A percentile compares a stretch with the other conserved stretches of the same genome.
Evolutionary conservation across 2,329 filamentous ascomycete species (phyloP).

Genomic region (Macroventuria anomochaeta): DNA sequence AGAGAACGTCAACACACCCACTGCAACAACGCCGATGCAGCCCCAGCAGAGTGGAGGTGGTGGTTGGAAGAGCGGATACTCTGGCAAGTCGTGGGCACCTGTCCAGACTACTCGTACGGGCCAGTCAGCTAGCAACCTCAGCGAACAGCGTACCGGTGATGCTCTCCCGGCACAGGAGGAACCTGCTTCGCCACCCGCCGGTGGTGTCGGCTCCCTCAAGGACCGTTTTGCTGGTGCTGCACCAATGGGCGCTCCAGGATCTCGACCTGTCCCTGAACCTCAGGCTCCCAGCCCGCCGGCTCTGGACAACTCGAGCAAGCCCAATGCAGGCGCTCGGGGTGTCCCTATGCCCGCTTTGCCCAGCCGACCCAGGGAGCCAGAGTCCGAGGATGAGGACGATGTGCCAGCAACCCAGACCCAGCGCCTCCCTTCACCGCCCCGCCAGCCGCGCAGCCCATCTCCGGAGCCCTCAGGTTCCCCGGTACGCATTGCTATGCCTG

Average conservation of each 20-base stretch:
- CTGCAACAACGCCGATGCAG: slow-evolving; percentile 46
- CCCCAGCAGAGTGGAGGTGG: slow-evolving; percentile 74
- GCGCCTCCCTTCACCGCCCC: slow-evolving; percentile 52
- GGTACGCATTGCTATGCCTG: slow-evolving; percentile 84
- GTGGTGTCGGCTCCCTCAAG: slow-evolving; percentile 74
- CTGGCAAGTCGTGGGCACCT: slow-evolving; percentile 86
- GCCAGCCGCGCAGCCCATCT: slow-evolving; percentile 52
- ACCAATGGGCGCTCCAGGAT: slow-evolving; percentile 60
- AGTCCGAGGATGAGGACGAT: slow-evolving; percentile 51
- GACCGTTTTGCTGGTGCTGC: slow-evolving; percentile 83
- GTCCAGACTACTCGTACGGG: slow-evolving; percentile 78
- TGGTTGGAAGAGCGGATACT: slow-evolving; percentile 91
- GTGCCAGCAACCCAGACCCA: slow-evolving; percentile 63
- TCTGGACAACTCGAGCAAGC: slow-evolving; percentile 72
- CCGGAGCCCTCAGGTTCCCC: slow-evolving; percentile 71
- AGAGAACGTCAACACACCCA: slow-evolving; percentile 57
- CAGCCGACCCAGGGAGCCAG: slow-evolving; percentile 59
- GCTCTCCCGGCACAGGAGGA: slow-evolving; percentile 54
- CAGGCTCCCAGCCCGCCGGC: slow-evolving; percentile 63
- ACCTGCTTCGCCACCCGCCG: slow-evolving; percentile 61
- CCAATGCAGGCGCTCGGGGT: slow-evolving; percentile 66
- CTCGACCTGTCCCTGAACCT: slow-evolving; percentile 49
- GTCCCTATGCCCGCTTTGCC: slow-evolving; percentile 81
- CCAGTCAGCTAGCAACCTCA: slow-evolving; percentile 61
- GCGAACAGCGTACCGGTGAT: slow-evolving; percentile 69